phyloP scores from a whole-genome alignment of 345 rosid genomes.

The Gossypium turneri region DNA sequence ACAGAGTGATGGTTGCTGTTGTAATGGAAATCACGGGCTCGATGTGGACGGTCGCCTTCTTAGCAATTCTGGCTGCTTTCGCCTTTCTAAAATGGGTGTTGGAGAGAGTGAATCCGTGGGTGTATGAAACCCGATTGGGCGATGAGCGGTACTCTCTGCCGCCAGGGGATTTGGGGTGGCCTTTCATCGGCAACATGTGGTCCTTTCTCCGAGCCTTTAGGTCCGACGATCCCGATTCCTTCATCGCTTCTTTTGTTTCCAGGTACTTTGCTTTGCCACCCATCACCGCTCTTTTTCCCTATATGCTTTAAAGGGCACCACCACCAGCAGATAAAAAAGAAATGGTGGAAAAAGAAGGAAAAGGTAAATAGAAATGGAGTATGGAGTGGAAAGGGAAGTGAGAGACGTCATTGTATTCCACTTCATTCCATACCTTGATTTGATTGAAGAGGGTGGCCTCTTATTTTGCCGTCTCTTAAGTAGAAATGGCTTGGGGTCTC shows the following conservation, averaged over 20 bases:
- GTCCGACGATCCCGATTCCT: neutral
- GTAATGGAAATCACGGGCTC: neutral
- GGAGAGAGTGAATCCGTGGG: neutral
- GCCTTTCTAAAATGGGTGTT: neutral
- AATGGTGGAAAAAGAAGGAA: too few relatives aligned
- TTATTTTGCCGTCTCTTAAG: too few relatives aligned
- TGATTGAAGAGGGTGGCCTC: too few relatives aligned
- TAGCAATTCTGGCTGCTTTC: neutral
- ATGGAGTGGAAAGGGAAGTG: too few relatives aligned
- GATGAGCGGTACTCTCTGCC: neutral
- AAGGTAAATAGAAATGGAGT: too few relatives aligned
- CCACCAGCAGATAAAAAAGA: too few relatives aligned
- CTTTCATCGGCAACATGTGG: conserved; percentile 1
- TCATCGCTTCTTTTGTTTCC: neutral
- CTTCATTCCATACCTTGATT: too few relatives aligned
- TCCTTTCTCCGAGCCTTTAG: neutral
- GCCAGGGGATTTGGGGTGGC: conserved; percentile 1
- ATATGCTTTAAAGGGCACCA: too few relatives aligned
- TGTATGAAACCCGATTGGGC: neutral
- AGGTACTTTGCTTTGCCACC: neutral
- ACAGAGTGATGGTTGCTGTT: neutral
- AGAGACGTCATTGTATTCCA: too few relatives aligned
- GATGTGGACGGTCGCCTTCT: neutral
- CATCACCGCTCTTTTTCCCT: too few relatives aligned
- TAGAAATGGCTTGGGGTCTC: too few relatives aligned